These are phyloP conservation scores for Hylodesmum podocarpum DNA, from an alignment of 306 rosid species.

Conservation along the genomic window DNA sequence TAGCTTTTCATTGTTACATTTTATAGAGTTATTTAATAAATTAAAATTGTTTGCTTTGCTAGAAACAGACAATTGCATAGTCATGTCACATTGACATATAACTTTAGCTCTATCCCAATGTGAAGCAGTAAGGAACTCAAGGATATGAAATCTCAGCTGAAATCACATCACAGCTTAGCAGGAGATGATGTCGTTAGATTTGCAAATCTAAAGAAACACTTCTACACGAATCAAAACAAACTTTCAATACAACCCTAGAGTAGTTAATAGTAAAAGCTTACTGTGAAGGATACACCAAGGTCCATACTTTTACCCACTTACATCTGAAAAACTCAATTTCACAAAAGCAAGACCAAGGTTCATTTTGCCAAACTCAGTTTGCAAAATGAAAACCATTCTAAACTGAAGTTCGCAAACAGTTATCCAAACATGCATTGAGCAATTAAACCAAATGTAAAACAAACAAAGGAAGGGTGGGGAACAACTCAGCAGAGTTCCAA, in stretches of 20 bases:
- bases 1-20: background rate
- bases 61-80: background rate
- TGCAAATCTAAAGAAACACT: background rate
- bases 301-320: no score
- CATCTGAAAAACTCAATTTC: no score
- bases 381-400: no score
- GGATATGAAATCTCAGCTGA: background rate
- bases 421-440: no score
- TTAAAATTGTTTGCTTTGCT: background rate
- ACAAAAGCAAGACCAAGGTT: no score
- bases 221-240: background rate
- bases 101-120: constrained; percentile 10
- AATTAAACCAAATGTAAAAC: background rate
- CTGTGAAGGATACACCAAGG: background rate
- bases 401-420: no score
- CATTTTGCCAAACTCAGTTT: no score
- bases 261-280: background rate
- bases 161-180: background rate
- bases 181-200: background rate
- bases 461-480: background rate
- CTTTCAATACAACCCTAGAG: constrained; percentile 5
- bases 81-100: background rate
- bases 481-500: background rate
- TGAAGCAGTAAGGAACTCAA: background rate
- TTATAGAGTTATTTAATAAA: background rate